Base-by-base conservation (phyloP, 208 protist species). In the Crithidia brevicula region DNA sequence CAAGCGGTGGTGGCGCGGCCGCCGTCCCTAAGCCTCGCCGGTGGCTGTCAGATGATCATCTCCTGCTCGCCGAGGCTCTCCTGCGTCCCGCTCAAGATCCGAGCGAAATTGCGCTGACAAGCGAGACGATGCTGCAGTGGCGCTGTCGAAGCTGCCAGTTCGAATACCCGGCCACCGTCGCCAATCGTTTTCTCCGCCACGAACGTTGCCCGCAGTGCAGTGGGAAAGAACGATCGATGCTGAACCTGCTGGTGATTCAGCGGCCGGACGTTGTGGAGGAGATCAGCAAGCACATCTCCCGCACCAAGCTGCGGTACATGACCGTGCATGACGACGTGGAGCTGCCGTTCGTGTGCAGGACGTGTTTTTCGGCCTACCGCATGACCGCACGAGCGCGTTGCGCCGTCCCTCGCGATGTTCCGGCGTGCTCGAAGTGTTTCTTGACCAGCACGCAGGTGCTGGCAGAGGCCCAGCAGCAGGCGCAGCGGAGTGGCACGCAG, bases 341-440 rank as follows among this genome's bases (percentile, higher is more conserved):
- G 59, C 56, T 89, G 25, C 60, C 85, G 15, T 91, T 95, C 79
- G 86, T 95, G 28, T 95, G 89, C 58, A 79, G 84, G 16, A 83
- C 45, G 49, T 95, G 89, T 46, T 72, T 88, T 23, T 79, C 81
- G 1, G 74, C 70, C 5, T 95, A 91, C 69, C 79, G 80, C 40
- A 91, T 92, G 83, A 78, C 86, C 11, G 70, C 87, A 16, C 72
- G 79, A 13, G 47, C 82, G 15, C 89, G 89, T 46, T 94, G 89
- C 49, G 51, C 79, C 11, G 52, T 92, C 6, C 81, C 77, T 22
- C 53, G 22, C 25, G 77, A 77, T 9, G 60, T 51, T 9, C 73
- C 72, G 1, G 89, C 89, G n/a, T 94, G 89, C 46, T 78, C 84
- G 9, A 94, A 94, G 62, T 94, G 89, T 56, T 74, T 88, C 34